Percentiles rank a stretch among this genome's conserved stretches.
Conservation (phyloP, 2,329 filamentous ascomycete genomes). For the Elsinoe batatas region DNA sequence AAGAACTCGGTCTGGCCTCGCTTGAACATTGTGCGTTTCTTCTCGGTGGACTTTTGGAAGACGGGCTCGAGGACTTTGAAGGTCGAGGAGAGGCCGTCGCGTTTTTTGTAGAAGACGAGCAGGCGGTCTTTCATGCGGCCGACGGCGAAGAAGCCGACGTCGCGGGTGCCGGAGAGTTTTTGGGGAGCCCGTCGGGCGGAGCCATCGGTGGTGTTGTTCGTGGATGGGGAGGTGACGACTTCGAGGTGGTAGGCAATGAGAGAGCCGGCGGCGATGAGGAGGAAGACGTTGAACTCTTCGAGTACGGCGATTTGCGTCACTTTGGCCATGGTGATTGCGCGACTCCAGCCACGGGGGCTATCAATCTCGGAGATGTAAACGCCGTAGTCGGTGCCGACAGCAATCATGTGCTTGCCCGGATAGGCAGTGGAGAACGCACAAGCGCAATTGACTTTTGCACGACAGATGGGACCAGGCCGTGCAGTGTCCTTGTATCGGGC, state of each 20-base stretch:
- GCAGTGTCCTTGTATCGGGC: conserved; percentile 55
- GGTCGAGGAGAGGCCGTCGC: conserved; percentile 80
- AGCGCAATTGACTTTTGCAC: conserved; percentile 83
- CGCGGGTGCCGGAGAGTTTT: conserved; percentile 73
- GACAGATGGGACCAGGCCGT: conserved; percentile 67
- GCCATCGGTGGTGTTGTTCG: conserved; percentile 50
- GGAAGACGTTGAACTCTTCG: conserved; percentile 88
- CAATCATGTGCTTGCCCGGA: conserved; percentile 70
- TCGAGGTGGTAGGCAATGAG: conserved; percentile 92
- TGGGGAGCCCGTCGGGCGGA: conserved; percentile 79
- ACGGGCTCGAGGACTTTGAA: conserved; percentile 96
- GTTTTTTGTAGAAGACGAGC: conserved; percentile 93
- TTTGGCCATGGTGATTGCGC: conserved; percentile 65
- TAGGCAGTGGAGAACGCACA: conserved; percentile 75
- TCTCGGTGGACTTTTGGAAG: conserved; percentile 82
- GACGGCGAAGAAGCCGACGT: conserved; percentile 93
- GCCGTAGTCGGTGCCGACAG: conserved; percentile 89
- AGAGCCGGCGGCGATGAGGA: conserved; percentile 83
- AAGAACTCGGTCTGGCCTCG: conserved; percentile 84
- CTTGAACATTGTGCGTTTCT: conserved; percentile 60
- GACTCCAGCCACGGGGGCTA: conserved; percentile 78
- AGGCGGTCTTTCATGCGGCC: conserved; percentile 95
- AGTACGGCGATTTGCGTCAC: conserved; percentile 92
- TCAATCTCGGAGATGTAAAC: conserved; percentile 82
- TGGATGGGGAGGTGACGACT: conserved; percentile 53